phyloP scores from a whole-genome alignment of 2,329 filamentous ascomycete genomes.

The Verticillium nubilum region DNA sequence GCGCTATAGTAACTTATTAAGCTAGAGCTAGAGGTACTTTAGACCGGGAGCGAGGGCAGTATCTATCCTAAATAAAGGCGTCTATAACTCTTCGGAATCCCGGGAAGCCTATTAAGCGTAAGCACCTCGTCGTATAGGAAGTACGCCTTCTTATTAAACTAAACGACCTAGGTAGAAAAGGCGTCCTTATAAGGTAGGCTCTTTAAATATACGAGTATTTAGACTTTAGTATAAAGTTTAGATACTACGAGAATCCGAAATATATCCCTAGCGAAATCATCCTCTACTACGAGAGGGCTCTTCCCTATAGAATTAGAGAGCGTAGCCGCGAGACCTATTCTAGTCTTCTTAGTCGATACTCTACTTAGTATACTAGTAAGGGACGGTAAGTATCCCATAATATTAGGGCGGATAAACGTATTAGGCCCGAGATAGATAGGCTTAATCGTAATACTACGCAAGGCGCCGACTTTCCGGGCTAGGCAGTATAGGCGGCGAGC shows the following conservation, averaged over 20 bases:
- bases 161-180: not conserved
- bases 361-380: not conserved
- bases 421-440: not conserved
- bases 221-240: not conserved
- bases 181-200: not conserved
- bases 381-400: not conserved
- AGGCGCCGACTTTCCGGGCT: conserved; percentile 19
- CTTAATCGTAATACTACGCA: not conserved
- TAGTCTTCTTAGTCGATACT: not conserved
- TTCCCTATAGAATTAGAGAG: not conserved
- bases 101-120: not conserved
- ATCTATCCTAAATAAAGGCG: not conserved
- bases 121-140: not conserved
- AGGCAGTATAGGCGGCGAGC: conserved; percentile 23
- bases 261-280: not conserved
- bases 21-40: not conserved
- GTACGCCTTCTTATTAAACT: conserved; percentile 1
- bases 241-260: not conserved
- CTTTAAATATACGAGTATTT: not conserved
- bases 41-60: not conserved
- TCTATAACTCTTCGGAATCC: not conserved
- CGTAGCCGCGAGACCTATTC: not conserved
- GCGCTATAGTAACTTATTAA: not conserved
- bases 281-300: not conserved
- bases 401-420: not conserved